phyloP scores from a whole-genome alignment of 208 protist genomes.

The Trypanosoma scelopori region DNA sequence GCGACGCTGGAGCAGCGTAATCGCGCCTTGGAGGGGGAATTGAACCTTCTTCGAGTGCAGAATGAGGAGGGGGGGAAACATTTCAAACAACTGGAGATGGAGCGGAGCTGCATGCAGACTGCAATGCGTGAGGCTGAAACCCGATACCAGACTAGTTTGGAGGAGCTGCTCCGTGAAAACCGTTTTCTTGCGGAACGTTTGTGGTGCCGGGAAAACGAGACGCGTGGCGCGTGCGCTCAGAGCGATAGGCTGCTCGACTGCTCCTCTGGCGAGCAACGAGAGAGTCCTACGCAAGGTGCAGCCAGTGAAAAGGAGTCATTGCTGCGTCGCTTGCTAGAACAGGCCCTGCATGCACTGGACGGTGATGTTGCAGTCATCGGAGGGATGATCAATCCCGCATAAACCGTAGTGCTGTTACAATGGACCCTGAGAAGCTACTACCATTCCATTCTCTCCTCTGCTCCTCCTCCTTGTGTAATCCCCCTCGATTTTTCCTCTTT shows the following conservation, averaged over 20 bases:
- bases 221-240: no score
- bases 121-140: conserved; percentile 7
- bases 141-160: conserved; percentile 1
- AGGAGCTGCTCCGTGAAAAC: conserved; percentile 10
- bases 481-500: no score
- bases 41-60: not conserved
- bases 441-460: no score
- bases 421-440: no score
- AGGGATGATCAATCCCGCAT: no score
- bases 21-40: not conserved
- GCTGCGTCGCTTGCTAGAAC: conserved; percentile 11
- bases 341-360: conserved; percentile 5
- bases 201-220: not conserved
- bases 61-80: conserved; percentile 7
- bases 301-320: not conserved
- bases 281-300: not conserved
- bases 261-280: not conserved
- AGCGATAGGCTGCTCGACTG: not conserved
- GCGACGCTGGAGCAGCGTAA: not conserved
- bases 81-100: not conserved
- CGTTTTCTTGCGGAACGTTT: conserved; percentile 4
- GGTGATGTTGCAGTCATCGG: not conserved
- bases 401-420: no score
- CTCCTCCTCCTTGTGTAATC: no score
- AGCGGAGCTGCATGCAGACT: conserved; percentile 1